A percentile compares a stretch with the other conserved stretches of the same genome.
Conservation (phyloP, 106 monocot species). For the Xerophyta viscosa region DNA sequence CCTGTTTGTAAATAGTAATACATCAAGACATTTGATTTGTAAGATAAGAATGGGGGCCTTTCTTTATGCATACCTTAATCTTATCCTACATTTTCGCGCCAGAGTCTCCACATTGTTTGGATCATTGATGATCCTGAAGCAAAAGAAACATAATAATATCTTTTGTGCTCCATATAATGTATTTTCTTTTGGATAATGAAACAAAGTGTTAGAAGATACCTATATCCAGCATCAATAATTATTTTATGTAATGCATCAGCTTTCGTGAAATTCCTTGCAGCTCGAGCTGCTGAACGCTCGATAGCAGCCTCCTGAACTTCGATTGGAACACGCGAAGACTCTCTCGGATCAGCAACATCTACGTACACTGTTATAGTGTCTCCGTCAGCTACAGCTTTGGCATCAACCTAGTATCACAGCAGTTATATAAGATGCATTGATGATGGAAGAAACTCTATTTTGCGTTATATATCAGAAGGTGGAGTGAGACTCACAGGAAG, state of each 20-base stretch:
- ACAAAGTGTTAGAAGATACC: slow-evolving; percentile 24
- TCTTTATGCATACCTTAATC: slow-evolving; percentile 44
- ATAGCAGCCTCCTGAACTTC: slow-evolving; percentile 46
- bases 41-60: background rate
- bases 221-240: slow-evolving; percentile 69
- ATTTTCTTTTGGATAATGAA: too few species aligned
- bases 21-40: background rate
- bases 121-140: slow-evolving; percentile 39
- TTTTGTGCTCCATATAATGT: too few species aligned
- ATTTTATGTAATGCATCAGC: slow-evolving; percentile 67
- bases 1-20: slow-evolving; percentile 21
- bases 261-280: slow-evolving; percentile 44
- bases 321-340: slow-evolving; percentile 40
- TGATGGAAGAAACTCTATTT: background rate
- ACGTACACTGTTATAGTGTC: slow-evolving; percentile 88
- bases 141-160: too few species aligned
- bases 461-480: background rate
- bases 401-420: slow-evolving; percentile 40
- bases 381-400: slow-evolving; percentile 70
- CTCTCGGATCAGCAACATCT: slow-evolving; percentile 39
- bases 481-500: slow-evolving; percentile 52
- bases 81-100: slow-evolving; percentile 77
- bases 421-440: background rate
- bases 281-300: slow-evolving; percentile 45
- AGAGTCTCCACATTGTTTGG: slow-evolving; percentile 43